Evolutionary conservation across 441 rosid species (phyloP).

Genomic region (Corymbia citriodora): DNA sequence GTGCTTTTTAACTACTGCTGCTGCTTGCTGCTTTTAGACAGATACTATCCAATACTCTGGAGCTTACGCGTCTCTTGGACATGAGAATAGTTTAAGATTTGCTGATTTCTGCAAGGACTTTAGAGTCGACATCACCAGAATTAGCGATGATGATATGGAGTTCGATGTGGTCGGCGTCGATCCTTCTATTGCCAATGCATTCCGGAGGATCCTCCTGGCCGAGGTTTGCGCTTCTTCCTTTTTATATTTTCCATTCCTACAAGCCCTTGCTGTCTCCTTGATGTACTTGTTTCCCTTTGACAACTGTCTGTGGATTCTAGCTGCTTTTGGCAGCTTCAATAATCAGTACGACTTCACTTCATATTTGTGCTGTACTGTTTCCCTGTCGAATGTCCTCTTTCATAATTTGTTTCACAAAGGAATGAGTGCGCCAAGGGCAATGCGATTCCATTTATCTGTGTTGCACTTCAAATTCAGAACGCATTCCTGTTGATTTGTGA

Average conservation of each 20-base stretch:
- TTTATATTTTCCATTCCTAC: background rate
- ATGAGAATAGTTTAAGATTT: constrained; percentile 57
- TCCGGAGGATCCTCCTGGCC: constrained; percentile 81
- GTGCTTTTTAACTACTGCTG: background rate
- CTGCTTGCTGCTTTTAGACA: constrained; percentile 41
- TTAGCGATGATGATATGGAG: constrained; percentile 56
- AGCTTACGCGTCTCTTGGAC: constrained; percentile 63
- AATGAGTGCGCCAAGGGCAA: too few species aligned
- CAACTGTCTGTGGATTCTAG: background rate
- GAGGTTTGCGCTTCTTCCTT: constrained; percentile 41
- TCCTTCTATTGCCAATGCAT: constrained; percentile 83
- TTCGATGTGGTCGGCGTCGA: constrained; percentile 86
- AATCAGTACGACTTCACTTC: too few species aligned
- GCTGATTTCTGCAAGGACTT: constrained; percentile 49
- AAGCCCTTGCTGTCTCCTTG: background rate
- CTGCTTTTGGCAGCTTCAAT: too few species aligned
- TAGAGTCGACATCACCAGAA: constrained; percentile 48
- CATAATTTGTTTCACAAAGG: too few species aligned
- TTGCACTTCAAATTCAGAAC: background rate
- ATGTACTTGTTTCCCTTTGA: background rate
- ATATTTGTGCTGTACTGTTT: too few species aligned
- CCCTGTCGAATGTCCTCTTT: too few species aligned
- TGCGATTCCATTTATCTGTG: too few species aligned
- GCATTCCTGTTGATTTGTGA: background rate
- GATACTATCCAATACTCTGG: constrained; percentile 54